These are phyloP conservation scores for Chaetomium sp. DNA, from an alignment of 2,329 filamentous ascomycete species.

Conservation along the genomic window DNA sequence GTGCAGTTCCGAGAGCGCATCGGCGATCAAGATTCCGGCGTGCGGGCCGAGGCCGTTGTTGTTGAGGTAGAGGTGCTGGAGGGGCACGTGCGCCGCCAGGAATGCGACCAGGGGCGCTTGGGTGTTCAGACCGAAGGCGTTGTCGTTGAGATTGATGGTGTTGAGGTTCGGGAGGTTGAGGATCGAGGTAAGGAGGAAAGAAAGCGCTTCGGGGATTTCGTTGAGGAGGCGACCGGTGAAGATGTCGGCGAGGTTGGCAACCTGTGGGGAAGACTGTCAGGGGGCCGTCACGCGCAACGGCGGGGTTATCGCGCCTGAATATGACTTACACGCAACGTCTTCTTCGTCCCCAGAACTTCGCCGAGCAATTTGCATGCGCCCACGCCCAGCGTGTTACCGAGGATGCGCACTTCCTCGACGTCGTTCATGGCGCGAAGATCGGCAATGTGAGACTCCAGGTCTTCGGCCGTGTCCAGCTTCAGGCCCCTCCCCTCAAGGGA, in stretches of 20 bases:
- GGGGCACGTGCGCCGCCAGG: conserved; percentile 81
- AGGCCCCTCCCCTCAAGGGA: conserved; percentile 89
- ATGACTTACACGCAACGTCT: conserved; percentile 67
- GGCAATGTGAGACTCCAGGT: conserved; percentile 82
- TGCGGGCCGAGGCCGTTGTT: conserved; percentile 96
- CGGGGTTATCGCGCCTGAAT: neutral
- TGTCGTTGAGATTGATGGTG: conserved; percentile 95
- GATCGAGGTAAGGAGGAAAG: conserved; percentile 80
- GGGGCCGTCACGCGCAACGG: neutral
- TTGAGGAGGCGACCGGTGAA: conserved; percentile 92
- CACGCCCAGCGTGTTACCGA: conserved; percentile 91
- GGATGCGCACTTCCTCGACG: conserved; percentile 81
- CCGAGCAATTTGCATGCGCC: conserved; percentile 84
- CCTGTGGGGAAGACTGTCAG: conserved; percentile 44
- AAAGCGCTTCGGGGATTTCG: conserved; percentile 90
- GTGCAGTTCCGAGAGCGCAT: conserved; percentile 81
- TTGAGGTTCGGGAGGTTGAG: conserved; percentile 83
- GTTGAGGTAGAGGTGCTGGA: conserved; percentile 94
- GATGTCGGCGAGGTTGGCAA: conserved; percentile 93
- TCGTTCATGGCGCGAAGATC: conserved; percentile 70
- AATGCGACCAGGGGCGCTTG: conserved; percentile 92
- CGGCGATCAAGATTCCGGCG: conserved; percentile 84
- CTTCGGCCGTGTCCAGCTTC: conserved; percentile 86
- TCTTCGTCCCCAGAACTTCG: conserved; percentile 80
- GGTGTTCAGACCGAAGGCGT: conserved; percentile 95